phyloP scores from a whole-genome alignment of 345 rosid genomes.

The Diplotaxis tenuifolia region DNA sequence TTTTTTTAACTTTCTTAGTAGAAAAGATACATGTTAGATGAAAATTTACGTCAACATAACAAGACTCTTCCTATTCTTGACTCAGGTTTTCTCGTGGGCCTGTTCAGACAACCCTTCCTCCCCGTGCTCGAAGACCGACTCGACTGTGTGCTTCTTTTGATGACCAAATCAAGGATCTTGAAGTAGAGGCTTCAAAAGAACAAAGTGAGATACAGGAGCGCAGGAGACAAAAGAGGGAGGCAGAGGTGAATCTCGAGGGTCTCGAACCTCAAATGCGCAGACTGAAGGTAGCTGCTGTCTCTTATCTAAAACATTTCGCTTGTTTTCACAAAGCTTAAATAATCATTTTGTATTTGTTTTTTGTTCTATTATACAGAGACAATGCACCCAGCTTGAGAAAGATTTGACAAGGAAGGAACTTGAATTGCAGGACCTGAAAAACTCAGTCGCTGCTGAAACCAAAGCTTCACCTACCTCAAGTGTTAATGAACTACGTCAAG shows the following conservation, averaged over 20 bases:
- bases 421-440: conserved; percentile 58
- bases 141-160: conserved; percentile 80
- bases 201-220: conserved; percentile 42
- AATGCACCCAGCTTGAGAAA: conserved; percentile 46
- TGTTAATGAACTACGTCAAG: conserved; percentile 68
- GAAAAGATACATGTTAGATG: too few species aligned
- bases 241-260: conserved; percentile 46
- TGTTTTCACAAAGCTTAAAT: neutral
- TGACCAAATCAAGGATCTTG: conserved; percentile 64
- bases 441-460: conserved; percentile 47
- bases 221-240: conserved; percentile 55
- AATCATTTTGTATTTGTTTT: neutral
- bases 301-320: neutral
- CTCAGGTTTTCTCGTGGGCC: conserved; percentile 79
- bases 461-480: conserved; percentile 46
- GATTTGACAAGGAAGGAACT: conserved; percentile 48
- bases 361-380: conserved; percentile 45
- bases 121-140: conserved; percentile 48
- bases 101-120: conserved; percentile 82
- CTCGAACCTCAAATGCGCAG: conserved; percentile 41
- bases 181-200: conserved; percentile 37
- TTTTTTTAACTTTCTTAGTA: too few species aligned
- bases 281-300: conserved; percentile 48
- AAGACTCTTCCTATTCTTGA: conserved; percentile 6
- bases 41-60: neutral